Evolutionary conservation across 2,329 filamentous ascomycete genomes (phyloP), one percentile per base, ranked within the genome.

Genomic region (Botryotinia calthae): DNA sequence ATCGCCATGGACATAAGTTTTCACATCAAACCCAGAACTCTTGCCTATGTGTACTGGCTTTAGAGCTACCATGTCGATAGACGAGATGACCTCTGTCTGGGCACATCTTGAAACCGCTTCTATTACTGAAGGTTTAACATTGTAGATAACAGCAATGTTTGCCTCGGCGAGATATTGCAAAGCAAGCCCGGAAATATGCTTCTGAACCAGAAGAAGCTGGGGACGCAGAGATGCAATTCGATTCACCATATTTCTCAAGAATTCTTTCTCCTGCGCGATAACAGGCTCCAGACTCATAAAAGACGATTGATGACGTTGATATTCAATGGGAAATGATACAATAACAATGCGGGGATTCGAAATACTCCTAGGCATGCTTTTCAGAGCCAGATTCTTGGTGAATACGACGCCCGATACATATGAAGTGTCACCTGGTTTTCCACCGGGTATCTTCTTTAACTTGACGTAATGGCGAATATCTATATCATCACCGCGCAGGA

Each of bases 241-340:
- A 79, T 93, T 95, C 42, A 99, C 94, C 72, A 99, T 89, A 79
- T 97, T 96, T 77, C 92, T 89, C 40, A 99, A 85, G 77, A 96
- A 99, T 80, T 99, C 96, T 76, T 93, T 92, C 82, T 99, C 97
- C 81, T 99, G 96, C 72, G 95, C 93, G 78, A 99, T 97, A 72
- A 99, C 94, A 56, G 95, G 95, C 78, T 98, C 94, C 67, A 99
- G 84, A 78, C 96, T 99, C 95, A 99, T 98, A 81, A 99, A 98
- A 81, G 98, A 95, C 75, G 93, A 86, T 79, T 95, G 91, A 77
- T 98, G 94, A 56, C 96, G 90, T 73, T 97, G 93, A 81, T 99
- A 99, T 81, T 99, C 96, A 73, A 99, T 93, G 0, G 96, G 91
- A 79, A 99, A 99, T 0, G 94, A 95, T 73, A 99, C 91, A 76